phyloP scores from a whole-genome alignment of 805 yeast species.

The Groenewaldozyma salmanticensis region DNA sequence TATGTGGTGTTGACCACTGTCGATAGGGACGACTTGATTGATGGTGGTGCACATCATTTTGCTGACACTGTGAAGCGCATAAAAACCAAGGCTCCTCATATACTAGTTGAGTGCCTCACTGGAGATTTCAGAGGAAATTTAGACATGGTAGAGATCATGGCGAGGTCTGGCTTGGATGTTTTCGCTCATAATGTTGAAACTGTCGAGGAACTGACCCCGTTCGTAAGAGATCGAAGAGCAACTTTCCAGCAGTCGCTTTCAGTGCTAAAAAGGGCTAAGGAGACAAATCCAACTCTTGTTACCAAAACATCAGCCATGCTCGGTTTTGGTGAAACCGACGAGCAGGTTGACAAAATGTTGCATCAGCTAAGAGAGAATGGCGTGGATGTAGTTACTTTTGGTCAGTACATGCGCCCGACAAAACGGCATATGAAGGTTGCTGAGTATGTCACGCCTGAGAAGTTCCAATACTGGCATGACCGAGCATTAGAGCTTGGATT shows the following conservation, averaged over 20 bases:
- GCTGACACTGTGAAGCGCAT: slow-evolving; percentile 79
- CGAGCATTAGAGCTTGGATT: slow-evolving; percentile 82
- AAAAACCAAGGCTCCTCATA: slow-evolving; percentile 81
- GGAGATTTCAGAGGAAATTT: slow-evolving; percentile 95
- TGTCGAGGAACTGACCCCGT: slow-evolving; percentile 90
- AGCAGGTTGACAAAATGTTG: slow-evolving; percentile 68
- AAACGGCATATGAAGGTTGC: slow-evolving; percentile 98
- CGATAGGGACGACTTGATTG: slow-evolving; percentile 87
- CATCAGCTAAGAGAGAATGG: slow-evolving; percentile 61
- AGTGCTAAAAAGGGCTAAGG: slow-evolving; percentile 74
- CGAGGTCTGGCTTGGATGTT: slow-evolving; percentile 83
- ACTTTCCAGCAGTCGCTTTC: slow-evolving; percentile 80
- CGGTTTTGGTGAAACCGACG: slow-evolving; percentile 95
- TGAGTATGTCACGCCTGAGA: slow-evolving; percentile 88
- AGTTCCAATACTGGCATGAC: slow-evolving; percentile 87
- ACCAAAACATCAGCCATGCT: slow-evolving; percentile 95
- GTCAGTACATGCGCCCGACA: slow-evolving; percentile 98
- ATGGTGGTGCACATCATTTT: slow-evolving; percentile 89
- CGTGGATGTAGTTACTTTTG: slow-evolving; percentile 95
- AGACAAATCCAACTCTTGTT: slow-evolving; percentile 58
- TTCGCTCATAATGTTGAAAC: slow-evolving; percentile 97
- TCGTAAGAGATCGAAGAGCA: slow-evolving; percentile 93
- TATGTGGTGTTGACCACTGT: slow-evolving; percentile 96
- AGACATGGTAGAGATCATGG: slow-evolving; percentile 68
- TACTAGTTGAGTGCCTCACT: slow-evolving; percentile 82